phyloP scores from a whole-genome alignment of 352 stramenopile species.

The Phytophthora megakarya region DNA sequence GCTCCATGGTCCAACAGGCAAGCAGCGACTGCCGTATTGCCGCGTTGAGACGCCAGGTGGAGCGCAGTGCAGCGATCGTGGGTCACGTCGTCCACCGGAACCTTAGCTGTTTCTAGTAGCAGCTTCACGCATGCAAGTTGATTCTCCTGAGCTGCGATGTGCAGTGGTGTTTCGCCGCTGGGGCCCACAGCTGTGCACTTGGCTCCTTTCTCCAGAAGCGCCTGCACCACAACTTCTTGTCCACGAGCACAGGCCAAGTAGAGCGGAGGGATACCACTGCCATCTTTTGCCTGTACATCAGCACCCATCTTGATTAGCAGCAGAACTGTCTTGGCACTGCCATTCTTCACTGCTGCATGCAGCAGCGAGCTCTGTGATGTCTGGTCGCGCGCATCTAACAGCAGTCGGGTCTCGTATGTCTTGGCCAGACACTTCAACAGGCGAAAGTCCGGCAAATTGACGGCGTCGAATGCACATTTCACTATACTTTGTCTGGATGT shows the following conservation, averaged over 20 bases:
- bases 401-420: conserved; percentile 46
- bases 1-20: conserved; percentile 74
- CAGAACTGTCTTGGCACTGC: conserved; percentile 56
- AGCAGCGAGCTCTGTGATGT: conserved; percentile 58
- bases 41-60: conserved; percentile 78
- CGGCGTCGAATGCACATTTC: conserved; percentile 54
- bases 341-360: conserved; percentile 63
- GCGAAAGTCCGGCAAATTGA: conserved; percentile 50
- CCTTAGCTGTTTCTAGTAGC: conserved; percentile 52
- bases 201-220: conserved; percentile 64
- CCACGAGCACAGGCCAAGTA: conserved; percentile 81
- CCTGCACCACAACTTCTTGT: conserved; percentile 59
- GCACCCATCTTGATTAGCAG: conserved; percentile 66
- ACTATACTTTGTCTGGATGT: conserved; percentile 39
- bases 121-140: conserved; percentile 71
- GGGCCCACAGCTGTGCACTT: conserved; percentile 60
- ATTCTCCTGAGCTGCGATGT: conserved; percentile 86
- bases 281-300: conserved; percentile 68
- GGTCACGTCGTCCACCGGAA: conserved; percentile 61
- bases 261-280: conserved; percentile 67
- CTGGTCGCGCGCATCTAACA: conserved; percentile 51
- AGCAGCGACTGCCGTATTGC: conserved; percentile 71
- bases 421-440: conserved; percentile 61
- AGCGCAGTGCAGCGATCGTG: conserved; percentile 70
- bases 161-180: conserved; percentile 74